These are phyloP conservation scores for Desmodesmus armatus DNA, from an alignment of 139 green algal species.

Conservation along the genomic window DNA sequence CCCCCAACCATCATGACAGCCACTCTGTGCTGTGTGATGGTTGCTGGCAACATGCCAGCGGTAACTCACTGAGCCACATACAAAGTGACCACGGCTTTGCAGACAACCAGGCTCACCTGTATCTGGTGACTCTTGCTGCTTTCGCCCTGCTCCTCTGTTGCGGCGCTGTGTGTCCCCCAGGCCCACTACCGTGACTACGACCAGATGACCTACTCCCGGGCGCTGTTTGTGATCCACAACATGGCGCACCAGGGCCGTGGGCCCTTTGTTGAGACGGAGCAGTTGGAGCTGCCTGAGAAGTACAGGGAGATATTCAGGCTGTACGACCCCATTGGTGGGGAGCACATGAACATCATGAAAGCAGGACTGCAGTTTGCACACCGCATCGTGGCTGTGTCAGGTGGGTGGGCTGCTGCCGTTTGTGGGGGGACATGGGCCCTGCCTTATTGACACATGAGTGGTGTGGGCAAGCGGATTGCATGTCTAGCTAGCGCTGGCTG, in stretches of 20 bases:
- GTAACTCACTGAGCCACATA: not conserved
- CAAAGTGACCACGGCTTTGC: too few species aligned
- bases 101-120: too few species aligned
- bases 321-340: conserved; percentile 93
- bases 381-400: conserved; percentile 87
- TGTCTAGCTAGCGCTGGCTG: too few species aligned
- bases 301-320: conserved; percentile 66
- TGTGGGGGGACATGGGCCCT: too few species aligned
- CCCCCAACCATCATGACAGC: too few species aligned
- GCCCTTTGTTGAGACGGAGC: conserved; percentile 85
- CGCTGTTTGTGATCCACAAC: conserved; percentile 91
- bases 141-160: not conserved
- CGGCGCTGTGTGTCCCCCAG: conserved; percentile 59
- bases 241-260: conserved; percentile 94
- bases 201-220: conserved; percentile 91
- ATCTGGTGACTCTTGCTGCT: not conserved
- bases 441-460: too few species aligned
- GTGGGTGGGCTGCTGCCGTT: conserved; percentile 37
- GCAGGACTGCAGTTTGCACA: conserved; percentile 87
- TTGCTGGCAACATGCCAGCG: not conserved
- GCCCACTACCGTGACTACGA: conserved; percentile 97
- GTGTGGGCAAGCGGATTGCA: too few species aligned
- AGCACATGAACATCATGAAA: conserved; percentile 99
- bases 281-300: conserved; percentile 84
- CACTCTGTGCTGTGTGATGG: too few species aligned